Base-by-base conservation (phyloP, 805 yeast species). In the Jamesozyma piceae region DNA sequence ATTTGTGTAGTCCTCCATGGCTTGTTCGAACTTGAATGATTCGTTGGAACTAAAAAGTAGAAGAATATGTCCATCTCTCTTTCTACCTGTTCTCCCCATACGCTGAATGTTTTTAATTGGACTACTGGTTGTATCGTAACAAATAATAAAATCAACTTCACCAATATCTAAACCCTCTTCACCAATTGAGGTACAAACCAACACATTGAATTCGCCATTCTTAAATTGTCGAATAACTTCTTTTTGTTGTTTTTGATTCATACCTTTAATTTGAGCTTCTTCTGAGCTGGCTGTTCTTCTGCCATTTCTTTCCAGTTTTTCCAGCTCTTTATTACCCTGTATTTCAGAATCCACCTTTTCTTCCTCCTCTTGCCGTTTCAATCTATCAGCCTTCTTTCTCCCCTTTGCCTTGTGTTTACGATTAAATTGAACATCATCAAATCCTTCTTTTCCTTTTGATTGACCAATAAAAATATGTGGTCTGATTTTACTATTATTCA, bases 131-230 rank as follows among this genome's bases (percentile, higher is more conserved):
- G 95, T 85, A 55, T 92, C 98, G 63, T 78, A 92, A 57, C 96
- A 89, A 6, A 92, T 72, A 51, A 92, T 90, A 53, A 92, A 60
- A 62, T 92, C 98, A 41, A 92, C 99, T 59, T 94, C 97, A 27
- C 98, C 98, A 50, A 92, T 94, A 68, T 92, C 98, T 49, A 92
- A 71, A 36, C 99, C 99, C 68, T 92, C 99, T 60, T 92, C 99
- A 37, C 97, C 99, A 57, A 92, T 90, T 0, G 96, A 88, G 0
- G 99, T 92, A 4, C 97, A 96, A 5, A 92, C 95, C 18, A 92
- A 65, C 8, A 86, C 78, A 56, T 92, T 94, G 54, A 76, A 75
- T 1, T 63, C 69, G 6, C 95, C 96, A 0, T 62, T 54, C 53
- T 81, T 84, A 64, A 92, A 92, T 44, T 79, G 70, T 26, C 73